A percentile compares a stretch with the other conserved stretches of the same genome.
Conservation (phyloP, 495 filamentous ascomycete genomes). For the Podospora sp. region DNA sequence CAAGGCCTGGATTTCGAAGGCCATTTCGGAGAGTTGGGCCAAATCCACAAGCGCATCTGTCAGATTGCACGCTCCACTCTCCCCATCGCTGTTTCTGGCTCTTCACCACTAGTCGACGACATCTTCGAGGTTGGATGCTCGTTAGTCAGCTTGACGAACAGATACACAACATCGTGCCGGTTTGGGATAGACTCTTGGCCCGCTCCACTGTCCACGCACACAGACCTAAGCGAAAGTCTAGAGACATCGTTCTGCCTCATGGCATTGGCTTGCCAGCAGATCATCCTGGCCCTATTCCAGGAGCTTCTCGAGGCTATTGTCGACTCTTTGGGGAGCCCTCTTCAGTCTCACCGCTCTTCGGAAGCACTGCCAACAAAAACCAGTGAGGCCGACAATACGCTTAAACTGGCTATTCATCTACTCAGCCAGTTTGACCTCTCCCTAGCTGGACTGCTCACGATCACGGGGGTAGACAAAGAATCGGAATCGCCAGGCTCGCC, state of each 20-base stretch:
- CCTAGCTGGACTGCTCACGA: background rate
- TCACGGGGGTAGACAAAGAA: background rate
- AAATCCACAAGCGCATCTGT: constrained; percentile 23
- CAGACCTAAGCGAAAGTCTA: background rate
- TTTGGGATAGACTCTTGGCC: background rate
- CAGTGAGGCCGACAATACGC: background rate
- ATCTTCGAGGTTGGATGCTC: constrained; percentile 23
- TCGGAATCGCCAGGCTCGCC: background rate
- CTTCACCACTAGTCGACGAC: constrained; percentile 18
- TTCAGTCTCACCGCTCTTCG: background rate
- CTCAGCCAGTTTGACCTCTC: background rate
- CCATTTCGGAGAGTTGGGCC: constrained; percentile 20
- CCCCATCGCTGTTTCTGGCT: constrained; percentile 13
- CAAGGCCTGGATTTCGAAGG: background rate
- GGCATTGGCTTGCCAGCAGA: background rate
- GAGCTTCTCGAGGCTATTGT: background rate
- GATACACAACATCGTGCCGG: background rate
- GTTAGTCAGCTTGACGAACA: constrained; percentile 21
- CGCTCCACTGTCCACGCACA: background rate
- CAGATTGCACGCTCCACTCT: constrained; percentile 7
- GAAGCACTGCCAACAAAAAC: background rate
- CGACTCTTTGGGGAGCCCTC: background rate
- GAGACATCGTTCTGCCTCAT: background rate
- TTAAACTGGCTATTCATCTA: background rate
- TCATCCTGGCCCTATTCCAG: background rate